Base-by-base conservation (phyloP, 305 asterid species). In the Fraxinus nigra region DNA sequence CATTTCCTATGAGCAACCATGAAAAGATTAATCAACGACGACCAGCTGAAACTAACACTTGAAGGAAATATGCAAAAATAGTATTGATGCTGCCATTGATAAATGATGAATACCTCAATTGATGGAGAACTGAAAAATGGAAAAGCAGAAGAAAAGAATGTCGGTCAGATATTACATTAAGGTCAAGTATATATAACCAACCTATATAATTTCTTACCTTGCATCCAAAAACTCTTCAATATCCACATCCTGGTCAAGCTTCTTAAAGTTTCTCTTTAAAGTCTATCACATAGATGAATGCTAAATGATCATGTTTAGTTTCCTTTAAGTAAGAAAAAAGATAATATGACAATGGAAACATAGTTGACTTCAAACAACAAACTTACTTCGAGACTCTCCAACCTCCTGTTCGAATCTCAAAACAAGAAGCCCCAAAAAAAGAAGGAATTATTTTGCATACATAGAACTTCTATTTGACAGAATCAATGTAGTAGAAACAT, bases 301-400 rank as follows among this genome's bases (percentile, higher is more conserved):
- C 83, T 79, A 56, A 69, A 56, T 54, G 22, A 48, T 80, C 43
- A 80, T 67, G 78, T 77, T 76, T 73, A 75, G 35, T 81, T 65
- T 72, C 26, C 78, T 72, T 78, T 9, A 59, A 65, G 28, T 72
- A 65, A 56, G 38, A 82, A 78, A 78, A 80, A 32, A 75, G 56
- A 20, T 2, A 77, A 4, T 78, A 35, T 28, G 72, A 79, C 7
- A 35, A 13, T 3, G 83, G 9, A 22, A 63, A 80, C 26, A 28
- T 6, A n/a, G 20, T 77, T 78, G 82, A 14, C 33, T 77, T 30
- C 76, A 78, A 46, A 84, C 18, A 28, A 77, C 2, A 78, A 78
- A 88, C 89, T 91, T 85, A 91, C 98, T 90, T 95, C 97, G 76
- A 93, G 98, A 89, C 97, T 91, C 88, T 95, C 98, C 91, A 92